Base-by-base conservation (phyloP, 805 yeast genomes). In the Ogataea nakhonphanomensis region DNA sequence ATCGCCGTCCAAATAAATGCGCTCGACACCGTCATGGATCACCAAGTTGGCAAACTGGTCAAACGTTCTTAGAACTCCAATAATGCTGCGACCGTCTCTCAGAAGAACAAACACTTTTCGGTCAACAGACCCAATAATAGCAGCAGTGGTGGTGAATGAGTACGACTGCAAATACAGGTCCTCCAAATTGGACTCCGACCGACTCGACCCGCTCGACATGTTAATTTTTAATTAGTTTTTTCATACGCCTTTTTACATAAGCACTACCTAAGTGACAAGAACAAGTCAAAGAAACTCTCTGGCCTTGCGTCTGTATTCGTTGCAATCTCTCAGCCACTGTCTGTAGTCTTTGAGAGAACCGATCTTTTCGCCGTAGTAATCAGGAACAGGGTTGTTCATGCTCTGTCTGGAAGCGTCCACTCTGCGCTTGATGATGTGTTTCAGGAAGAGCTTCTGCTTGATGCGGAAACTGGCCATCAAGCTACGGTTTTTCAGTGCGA, bases 351-450 rank as follows among this genome's bases (percentile, higher is more conserved):
- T 77, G 57, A 91, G 65, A 38, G 95, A 83, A 38, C 88, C 87
- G 46, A 93, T 90, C 64, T 86, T 86, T 67, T 93, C 99, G 29
- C 99, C 99, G 60, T 93, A 93, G 66, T 89, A 93, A 64, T 93
- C 99, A n/a, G 97, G 96, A 33, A 93, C 95, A 10, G 98, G 98
- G 65, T 91, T 93, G 40, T 85, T 75, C 65, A 89, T 83, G 56
- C 89, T 79, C 66, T 90, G 96, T 41, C 84, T 79, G 13, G 90
- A 76, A 14, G 99, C 96, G 67, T 93, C 95, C 23, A 90, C 97
- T 55, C 99, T 74, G 64, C 88, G 84, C 43, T 71, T 70, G 52
- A 76, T 78, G 48, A 93, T 74, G 57, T 79, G 91, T 49, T 75
- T 74, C 59, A 91, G 70, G 53, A 91, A 93, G 28, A 74, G 69